phyloP scores from a whole-genome alignment of 306 rosid genomes.

The Quercus rubra region DNA sequence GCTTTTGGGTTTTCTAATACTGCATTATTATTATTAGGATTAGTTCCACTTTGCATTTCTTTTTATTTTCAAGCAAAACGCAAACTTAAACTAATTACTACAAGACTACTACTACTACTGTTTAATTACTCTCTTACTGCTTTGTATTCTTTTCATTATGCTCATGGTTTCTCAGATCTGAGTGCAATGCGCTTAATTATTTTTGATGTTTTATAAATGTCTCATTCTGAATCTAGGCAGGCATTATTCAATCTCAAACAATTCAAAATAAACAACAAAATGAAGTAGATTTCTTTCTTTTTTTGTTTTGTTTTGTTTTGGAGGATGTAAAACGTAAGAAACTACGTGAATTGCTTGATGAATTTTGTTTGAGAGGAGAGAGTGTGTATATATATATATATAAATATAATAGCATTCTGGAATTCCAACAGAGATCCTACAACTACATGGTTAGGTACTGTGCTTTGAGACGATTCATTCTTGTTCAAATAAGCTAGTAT shows the following conservation, averaged over 20 bases:
- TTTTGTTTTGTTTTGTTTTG: too few species aligned
- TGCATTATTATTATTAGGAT: neutral
- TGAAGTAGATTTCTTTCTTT: too few species aligned
- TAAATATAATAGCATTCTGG: neutral
- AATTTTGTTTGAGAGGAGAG: neutral
- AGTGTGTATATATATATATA: neutral
- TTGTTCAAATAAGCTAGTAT: neutral
- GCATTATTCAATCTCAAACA: too few species aligned
- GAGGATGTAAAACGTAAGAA: neutral
- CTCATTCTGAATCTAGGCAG: neutral
- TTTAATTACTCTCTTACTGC: neutral
- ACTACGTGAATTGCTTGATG: neutral
- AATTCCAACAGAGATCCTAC: neutral
- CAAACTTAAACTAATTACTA: neutral
- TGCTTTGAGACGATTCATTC: neutral
- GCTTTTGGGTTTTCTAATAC: neutral
- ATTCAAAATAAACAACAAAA: too few species aligned
- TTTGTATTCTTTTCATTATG: neutral
- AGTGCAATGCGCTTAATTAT: conserved; percentile 15
- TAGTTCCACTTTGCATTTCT: neutral
- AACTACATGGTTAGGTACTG: neutral
- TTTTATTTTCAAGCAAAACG: neutral
- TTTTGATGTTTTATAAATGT: conserved; percentile 12
- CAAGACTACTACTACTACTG: neutral
- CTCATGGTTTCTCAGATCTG: conserved; percentile 35